Evolutionary conservation across 139 green algal genomes (phyloP), one percentile per base, ranked within the genome.

Genomic region (Ettlia oleoabundans): DNA sequence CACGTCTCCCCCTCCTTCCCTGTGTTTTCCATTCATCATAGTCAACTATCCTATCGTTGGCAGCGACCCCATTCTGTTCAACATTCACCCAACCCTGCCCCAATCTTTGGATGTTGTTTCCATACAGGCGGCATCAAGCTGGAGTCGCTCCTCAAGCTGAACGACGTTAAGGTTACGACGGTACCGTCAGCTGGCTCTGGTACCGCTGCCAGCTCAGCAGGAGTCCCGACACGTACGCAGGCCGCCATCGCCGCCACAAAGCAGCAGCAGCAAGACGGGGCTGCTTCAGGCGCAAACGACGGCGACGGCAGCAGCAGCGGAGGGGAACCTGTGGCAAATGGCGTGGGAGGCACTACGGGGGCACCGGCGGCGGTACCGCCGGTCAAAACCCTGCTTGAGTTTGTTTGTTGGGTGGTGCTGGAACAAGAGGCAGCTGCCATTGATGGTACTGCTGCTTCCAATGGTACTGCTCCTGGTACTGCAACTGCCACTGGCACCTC

Each of bases 131-230:
- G 47, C 40, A 9, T 89, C 40, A 86, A 84, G n/a, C 67, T 91
- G 52, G 86, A 87, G 1, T 78, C 70, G 26, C 87, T 91, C 35
- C 63, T 85, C 28, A 91, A 91, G 75, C 68, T 91, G 28, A 76
- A 51, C n/a, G 87, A 91, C 68, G 84, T 90, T 4, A 89, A 86
- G 41, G 73, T 80, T 1, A 76, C 64, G 22, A 61, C 26, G 3
- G 73, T 5, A 0, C 30, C 41, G 3, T n/a, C n/a, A n/a, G n/a
- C n/a, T n/a, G n/a, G n/a, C n/a, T 26, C 61, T n/a, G 38, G 19
- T 30, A 4, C 26, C 35, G 19, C 47, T 19, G 78, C 51, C 30
- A 37, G 22, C 3, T 35, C 61, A 40, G 19, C 58, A 35, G 68
- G 28, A 21, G 18, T 26, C 26, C 30, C 66, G 4, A 43, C 10